Evolutionary conservation across 352 stramenopile genomes (phyloP), one percentile per base, ranked within the genome.

Genomic region (Phytophthora macrochlamydospora): DNA sequence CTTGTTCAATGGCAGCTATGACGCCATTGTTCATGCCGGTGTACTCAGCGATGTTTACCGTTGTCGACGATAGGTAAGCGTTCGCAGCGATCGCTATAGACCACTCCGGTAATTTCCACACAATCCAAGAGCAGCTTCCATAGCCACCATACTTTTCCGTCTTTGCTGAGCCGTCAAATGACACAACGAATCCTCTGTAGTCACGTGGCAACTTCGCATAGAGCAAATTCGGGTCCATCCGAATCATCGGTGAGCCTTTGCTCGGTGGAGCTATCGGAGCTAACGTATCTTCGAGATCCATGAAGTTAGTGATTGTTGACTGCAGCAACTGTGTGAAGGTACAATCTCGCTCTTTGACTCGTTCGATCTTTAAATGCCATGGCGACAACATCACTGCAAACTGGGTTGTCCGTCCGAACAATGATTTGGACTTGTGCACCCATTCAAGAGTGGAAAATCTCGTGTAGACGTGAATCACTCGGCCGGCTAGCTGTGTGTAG

Each of bases 1-100:
- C 40, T 50, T 32, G 32, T n/a, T 32, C 6, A 7, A 49, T 7
- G 6, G 43, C 43, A 49, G 43, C 18, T 7, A 18, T 7, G 18
- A 49, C 43, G 5, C 43, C 43, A 49, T 49, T 49, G 12, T 49
- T 29, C 43, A 49, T 49, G 43, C 43, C 43, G 6, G 43, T 49
- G 43, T 49, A 49, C 18, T 49, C 43, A 14, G 43, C 43, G 5
- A 49, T 29, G 18, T 49, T 49, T 5, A 49, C 43, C 18, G 43
- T 49, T 7, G 43, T 29, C 18, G 43, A 18, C 43, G 43, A 49
- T 8, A 49, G 43, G 43, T 24, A 24, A 24, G 18, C 18, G 18
- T 24, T 45, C 14, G 9, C 38, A n/a, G 43, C 43, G 43, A 49
- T 49, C 43, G 6, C 43, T 24, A 49, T 49, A 14, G 8, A 24